phyloP scores from a whole-genome alignment of 345 rosid species.

The Carallia brachiata region DNA sequence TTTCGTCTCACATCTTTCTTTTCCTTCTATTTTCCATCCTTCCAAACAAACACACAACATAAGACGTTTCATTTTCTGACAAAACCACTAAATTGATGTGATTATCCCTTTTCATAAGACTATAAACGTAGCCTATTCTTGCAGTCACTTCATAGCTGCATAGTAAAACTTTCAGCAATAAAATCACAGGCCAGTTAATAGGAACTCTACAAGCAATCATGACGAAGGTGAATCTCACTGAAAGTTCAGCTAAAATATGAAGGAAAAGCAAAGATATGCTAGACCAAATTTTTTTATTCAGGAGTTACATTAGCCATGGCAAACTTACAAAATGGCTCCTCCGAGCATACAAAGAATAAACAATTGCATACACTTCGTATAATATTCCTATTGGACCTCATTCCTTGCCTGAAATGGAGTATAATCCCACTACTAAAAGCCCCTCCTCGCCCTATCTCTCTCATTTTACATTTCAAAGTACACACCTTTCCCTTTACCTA shows the following conservation, averaged over 20 bases:
- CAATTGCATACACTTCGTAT: conserved; percentile 15
- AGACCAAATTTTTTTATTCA: conserved; percentile 22
- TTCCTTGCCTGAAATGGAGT: conserved; percentile 25
- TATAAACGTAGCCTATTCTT: neutral
- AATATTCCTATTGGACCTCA: conserved; percentile 9
- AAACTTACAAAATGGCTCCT: conserved; percentile 32
- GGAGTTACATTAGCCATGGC: conserved; percentile 20
- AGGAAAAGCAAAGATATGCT: conserved; percentile 17
- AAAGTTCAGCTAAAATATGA: conserved; percentile 1
- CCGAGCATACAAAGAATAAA: conserved; percentile 33
- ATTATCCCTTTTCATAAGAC: neutral
- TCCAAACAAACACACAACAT: no score
- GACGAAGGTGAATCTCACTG: neutral
- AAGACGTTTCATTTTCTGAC: no score
- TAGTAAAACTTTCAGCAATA: neutral
- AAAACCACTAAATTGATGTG: no score
- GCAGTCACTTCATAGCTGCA: neutral
- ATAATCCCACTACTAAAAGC: conserved; percentile 25
- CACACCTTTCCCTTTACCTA: conserved; percentile 12
- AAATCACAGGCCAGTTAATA: neutral
- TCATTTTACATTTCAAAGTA: conserved; percentile 17
- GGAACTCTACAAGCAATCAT: neutral
- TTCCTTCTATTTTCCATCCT: no score
- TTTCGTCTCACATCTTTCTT: no score
- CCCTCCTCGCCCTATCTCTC: neutral